phyloP scores from a whole-genome alignment of 73 alveolate genomes.

The Paramecium sonneborni region DNA sequence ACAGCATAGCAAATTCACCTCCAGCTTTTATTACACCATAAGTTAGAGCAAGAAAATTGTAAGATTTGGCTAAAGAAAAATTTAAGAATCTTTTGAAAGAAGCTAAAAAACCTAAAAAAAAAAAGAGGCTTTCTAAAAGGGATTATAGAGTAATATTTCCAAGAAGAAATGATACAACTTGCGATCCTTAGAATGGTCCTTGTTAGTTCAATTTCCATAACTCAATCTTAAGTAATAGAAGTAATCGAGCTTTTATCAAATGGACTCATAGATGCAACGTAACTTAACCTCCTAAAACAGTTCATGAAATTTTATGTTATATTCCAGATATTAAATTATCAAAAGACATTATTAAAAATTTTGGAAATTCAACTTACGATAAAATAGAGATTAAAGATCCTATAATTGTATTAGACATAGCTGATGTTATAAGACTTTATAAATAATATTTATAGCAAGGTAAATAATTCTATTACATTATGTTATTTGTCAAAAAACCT shows the following conservation, averaged over 20 bases:
- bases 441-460: background rate
- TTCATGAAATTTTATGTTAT: background rate
- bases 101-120: background rate
- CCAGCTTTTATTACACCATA: conserved; percentile 5
- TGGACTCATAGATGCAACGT: conserved; percentile 4
- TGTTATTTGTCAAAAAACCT: conserved; percentile 10
- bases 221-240: background rate
- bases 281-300: background rate
- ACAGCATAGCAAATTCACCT: background rate
- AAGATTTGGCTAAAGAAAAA: conserved; percentile 23
- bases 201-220: background rate
- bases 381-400: background rate
- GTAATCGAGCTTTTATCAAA: background rate
- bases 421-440: background rate
- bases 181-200: background rate
- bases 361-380: background rate
- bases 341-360: background rate
- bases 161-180: background rate
- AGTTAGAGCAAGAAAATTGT: background rate
- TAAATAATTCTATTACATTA: background rate
- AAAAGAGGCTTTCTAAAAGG: background rate
- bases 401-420: background rate
- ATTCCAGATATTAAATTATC: background rate
- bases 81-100: conserved; percentile 5
- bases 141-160: background rate